phyloP scores from a whole-genome alignment of 2,329 filamentous ascomycete genomes.

The Ceratocystis smalleyi region DNA sequence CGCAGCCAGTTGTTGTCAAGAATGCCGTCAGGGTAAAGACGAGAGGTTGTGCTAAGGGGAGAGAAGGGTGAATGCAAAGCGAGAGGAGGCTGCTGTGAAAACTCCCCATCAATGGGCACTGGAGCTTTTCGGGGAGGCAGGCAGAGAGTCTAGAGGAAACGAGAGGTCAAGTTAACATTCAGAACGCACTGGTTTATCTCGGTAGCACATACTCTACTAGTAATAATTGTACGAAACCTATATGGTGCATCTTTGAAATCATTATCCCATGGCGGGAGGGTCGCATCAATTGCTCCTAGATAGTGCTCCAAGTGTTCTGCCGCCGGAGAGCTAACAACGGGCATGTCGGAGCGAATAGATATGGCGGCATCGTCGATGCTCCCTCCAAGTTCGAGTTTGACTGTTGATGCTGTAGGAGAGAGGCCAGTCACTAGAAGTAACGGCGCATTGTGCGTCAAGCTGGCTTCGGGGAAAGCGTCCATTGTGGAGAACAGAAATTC shows the following conservation, averaged over 20 bases:
- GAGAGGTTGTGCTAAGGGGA: conserved; percentile 67
- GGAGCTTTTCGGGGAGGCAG: conserved; percentile 43
- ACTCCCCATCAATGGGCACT: conserved; percentile 36
- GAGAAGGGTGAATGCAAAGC: conserved; percentile 83
- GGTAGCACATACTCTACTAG: conserved; percentile 57
- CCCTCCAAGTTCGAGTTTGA: conserved; percentile 1
- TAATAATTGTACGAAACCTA: conserved; percentile 53
- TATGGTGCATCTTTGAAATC: conserved; percentile 36
- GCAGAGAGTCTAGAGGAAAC: conserved; percentile 32
- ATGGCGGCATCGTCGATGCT: conserved; percentile 8
- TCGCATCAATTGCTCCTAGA: conserved; percentile 50
- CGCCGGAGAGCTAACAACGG: conserved; percentile 48
- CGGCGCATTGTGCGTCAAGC: conserved; percentile 75
- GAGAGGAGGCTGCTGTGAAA: conserved; percentile 29
- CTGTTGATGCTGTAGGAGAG: conserved; percentile 18
- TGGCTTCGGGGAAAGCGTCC: conserved; percentile 66
- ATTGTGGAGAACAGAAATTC: conserved; percentile 30
- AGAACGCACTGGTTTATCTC: conserved; percentile 10
- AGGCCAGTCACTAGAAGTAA: conserved; percentile 72
- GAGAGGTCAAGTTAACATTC: not conserved
- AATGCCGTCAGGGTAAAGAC: conserved; percentile 77
- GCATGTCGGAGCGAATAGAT: conserved; percentile 50
- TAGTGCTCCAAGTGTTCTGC: conserved; percentile 50
- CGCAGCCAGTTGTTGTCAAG: conserved; percentile 68
- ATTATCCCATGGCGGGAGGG: conserved; percentile 49